These are phyloP conservation scores for Helotiales sp. DNA, from an alignment of 2,329 filamentous ascomycete genomes.

Conservation along the genomic window DNA sequence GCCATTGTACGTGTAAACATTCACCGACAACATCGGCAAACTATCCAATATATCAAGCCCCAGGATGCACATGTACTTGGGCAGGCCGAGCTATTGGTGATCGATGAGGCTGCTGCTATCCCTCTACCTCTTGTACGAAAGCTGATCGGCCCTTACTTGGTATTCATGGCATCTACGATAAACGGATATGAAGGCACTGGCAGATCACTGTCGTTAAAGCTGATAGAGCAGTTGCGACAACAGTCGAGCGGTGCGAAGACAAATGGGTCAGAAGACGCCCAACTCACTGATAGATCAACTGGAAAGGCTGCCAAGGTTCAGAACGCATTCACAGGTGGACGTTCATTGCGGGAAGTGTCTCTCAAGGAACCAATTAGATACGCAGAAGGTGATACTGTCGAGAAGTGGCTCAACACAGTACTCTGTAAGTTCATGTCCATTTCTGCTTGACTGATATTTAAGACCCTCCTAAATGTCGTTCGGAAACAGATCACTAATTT, in stretches of 20 bases:
- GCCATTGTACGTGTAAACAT: conserved; percentile 97
- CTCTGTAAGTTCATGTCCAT: conserved; percentile 60
- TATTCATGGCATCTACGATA: conserved; percentile 99
- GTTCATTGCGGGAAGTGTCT: conserved; percentile 88
- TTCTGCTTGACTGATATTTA: not conserved
- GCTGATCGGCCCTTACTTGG: conserved; percentile 93
- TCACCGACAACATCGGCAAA: conserved; percentile 92
- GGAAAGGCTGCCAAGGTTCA: conserved; percentile 71
- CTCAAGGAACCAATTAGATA: conserved; percentile 95
- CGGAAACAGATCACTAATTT: not conserved
- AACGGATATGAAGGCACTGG: conserved; percentile 99
- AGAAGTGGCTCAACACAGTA: conserved; percentile 94
- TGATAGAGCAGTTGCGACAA: conserved; percentile 95
- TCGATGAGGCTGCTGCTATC: conserved; percentile 97
- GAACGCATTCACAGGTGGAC: conserved; percentile 64
- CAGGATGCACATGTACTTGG: conserved; percentile 95
- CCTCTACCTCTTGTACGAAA: conserved; percentile 90
- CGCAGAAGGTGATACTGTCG: conserved; percentile 84
- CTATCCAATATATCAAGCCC: conserved; percentile 97
- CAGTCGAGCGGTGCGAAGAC: conserved; percentile 72
- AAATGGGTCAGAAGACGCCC: conserved; percentile 60
- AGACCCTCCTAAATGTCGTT: not conserved
- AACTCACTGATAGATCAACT: conserved; percentile 79
- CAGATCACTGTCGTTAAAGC: conserved; percentile 89
- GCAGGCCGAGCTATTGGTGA: conserved; percentile 92